Conservation (phyloP, 805 yeast genomes). For the Pichia phayaonensis region DNA sequence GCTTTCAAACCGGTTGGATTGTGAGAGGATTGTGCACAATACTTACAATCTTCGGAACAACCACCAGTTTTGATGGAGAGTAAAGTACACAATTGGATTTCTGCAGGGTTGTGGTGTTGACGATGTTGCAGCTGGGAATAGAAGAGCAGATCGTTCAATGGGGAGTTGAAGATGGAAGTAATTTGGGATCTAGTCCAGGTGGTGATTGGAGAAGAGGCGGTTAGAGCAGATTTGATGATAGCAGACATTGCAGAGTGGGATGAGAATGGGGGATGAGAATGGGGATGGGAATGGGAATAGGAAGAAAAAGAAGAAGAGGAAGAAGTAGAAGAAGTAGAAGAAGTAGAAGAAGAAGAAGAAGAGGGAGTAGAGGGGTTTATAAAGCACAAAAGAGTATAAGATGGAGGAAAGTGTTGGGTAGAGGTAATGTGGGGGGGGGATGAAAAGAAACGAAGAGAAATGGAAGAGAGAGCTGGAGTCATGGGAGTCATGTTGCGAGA, state of each 20-base stretch:
- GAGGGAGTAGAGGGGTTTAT: too few relatives aligned
- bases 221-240: constrained; percentile 21
- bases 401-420: too few relatives aligned
- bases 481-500: too few relatives aligned
- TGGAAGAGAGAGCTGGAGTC: too few relatives aligned
- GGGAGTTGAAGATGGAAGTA: constrained; percentile 53
- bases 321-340: too few relatives aligned
- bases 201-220: constrained; percentile 25
- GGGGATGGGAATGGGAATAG: background rate
- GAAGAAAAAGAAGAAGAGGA: background rate
- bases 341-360: too few relatives aligned
- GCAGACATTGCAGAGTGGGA: background rate
- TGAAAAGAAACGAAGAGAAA: too few relatives aligned
- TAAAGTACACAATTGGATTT: constrained; percentile 70
- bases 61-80: constrained; percentile 75
- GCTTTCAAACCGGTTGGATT: constrained; percentile 69
- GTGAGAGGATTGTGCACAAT: constrained; percentile 69
- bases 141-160: constrained; percentile 53
- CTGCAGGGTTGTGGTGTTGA: constrained; percentile 55
- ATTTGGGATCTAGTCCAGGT: constrained; percentile 59
- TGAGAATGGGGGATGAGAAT: too few relatives aligned
- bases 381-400: too few relatives aligned
- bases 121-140: constrained; percentile 62
- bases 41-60: constrained; percentile 74
- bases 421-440: too few relatives aligned